A percentile compares a stretch with the other conserved stretches of the same genome.
phyloP scores from a whole-genome alignment of 1,139 yeast species.

The Diutina rugosa region DNA sequence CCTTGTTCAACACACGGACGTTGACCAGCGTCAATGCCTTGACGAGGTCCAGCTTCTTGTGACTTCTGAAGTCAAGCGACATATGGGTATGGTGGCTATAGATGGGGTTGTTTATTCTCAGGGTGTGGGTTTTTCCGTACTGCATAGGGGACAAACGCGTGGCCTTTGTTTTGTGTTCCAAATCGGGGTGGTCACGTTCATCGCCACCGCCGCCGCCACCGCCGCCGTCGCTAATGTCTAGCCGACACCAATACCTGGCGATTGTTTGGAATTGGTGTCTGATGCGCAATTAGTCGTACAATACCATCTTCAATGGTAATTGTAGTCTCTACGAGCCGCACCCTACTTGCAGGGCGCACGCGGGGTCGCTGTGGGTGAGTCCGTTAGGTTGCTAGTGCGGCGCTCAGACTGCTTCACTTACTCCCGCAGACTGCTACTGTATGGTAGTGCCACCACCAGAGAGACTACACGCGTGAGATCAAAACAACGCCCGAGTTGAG shows the following conservation, averaged over 20 bases:
- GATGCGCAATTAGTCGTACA: too few species aligned
- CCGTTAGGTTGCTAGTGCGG: background rate
- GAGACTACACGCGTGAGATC: background rate
- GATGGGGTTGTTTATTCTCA: background rate
- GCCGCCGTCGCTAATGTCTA: too few species aligned
- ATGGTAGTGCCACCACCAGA: background rate
- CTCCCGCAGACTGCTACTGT: too few species aligned
- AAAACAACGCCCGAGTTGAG: background rate
- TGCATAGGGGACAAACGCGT: background rate
- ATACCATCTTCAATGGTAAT: too few species aligned
- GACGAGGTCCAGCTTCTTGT: constrained; percentile 1
- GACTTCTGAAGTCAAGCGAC: background rate
- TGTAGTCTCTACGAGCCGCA: too few species aligned
- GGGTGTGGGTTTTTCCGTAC: background rate
- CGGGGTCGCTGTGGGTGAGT: background rate
- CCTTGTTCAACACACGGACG: background rate
- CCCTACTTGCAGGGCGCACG: background rate
- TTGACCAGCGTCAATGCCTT: constrained; percentile 2
- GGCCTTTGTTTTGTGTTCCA: background rate
- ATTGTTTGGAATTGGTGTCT: too few species aligned
- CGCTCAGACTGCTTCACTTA: background rate
- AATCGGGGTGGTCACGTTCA: background rate
- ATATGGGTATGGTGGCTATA: background rate
- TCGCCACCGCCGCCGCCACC: background rate
- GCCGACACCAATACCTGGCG: background rate